Evolutionary conservation across 768 basidiomycete genomes (phyloP).

Genomic region (Pulveroboletus ravenelii): DNA sequence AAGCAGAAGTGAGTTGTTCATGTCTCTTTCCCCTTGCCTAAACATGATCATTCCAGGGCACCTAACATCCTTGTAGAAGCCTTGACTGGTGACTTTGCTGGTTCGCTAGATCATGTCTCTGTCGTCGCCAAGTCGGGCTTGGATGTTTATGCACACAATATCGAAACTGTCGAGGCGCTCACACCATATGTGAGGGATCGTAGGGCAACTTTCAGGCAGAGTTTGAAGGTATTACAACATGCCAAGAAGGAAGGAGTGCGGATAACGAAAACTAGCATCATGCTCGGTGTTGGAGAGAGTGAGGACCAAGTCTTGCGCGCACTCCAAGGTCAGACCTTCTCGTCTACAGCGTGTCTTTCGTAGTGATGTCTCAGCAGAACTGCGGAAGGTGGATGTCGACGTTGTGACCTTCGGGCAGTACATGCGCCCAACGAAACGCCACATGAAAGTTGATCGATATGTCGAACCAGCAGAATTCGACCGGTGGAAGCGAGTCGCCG

Average conservation of each 20-base stretch:
- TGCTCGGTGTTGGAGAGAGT: slow-evolving; percentile 95
- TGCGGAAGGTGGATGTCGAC: slow-evolving; percentile 85
- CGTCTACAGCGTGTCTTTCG: not conserved
- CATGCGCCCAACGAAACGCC: slow-evolving; percentile 97
- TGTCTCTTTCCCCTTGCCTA: slow-evolving; percentile 13
- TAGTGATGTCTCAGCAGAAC: slow-evolving; percentile 48
- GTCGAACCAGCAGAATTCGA: slow-evolving; percentile 93
- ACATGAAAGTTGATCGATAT: slow-evolving; percentile 99
- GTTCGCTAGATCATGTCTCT: slow-evolving; percentile 67
- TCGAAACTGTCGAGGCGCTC: slow-evolving; percentile 92
- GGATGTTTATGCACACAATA: slow-evolving; percentile 97
- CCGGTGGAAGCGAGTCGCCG: slow-evolving; percentile 83
- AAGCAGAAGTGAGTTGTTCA: slow-evolving; percentile 74
- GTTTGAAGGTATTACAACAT: slow-evolving; percentile 71
- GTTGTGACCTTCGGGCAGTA: slow-evolving; percentile 99
- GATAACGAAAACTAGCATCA: slow-evolving; percentile 96
- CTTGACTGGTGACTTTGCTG: slow-evolving; percentile 91
- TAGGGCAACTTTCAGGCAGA: slow-evolving; percentile 85
- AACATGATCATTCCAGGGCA: slow-evolving; percentile 50
- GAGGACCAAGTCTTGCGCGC: slow-evolving; percentile 79
- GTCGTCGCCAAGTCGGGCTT: slow-evolving; percentile 88
- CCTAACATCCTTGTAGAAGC: slow-evolving; percentile 96
- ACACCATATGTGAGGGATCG: slow-evolving; percentile 96
- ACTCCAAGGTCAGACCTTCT: slow-evolving; percentile 59
- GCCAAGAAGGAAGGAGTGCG: slow-evolving; percentile 81